These are phyloP conservation scores for Amphicarpaea edgeworthii DNA, from an alignment of 306 rosid genomes.

Conservation along the genomic window DNA sequence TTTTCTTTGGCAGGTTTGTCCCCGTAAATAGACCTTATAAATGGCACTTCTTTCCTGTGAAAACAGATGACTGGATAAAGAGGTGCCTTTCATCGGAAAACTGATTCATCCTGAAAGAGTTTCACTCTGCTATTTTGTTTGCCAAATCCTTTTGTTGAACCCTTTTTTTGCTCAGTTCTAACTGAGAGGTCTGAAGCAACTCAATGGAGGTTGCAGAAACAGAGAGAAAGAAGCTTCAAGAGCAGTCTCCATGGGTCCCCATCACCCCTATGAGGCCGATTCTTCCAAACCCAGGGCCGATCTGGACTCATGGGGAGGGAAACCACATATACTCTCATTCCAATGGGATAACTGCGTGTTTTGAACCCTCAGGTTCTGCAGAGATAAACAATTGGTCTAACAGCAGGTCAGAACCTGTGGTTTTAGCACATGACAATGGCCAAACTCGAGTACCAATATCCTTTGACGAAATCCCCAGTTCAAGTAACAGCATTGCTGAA, in stretches of 20 bases:
- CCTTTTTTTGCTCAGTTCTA: background rate
- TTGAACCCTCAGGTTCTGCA: background rate
- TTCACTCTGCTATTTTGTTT: background rate
- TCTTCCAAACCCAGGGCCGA: constrained; percentile 45
- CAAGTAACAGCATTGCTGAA: constrained; percentile 34
- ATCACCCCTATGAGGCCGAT: constrained; percentile 49
- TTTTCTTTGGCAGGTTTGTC: background rate
- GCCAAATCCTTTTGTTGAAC: background rate
- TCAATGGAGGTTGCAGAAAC: constrained; percentile 47
- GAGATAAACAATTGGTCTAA: background rate
- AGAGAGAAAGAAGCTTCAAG: constrained; percentile 11
- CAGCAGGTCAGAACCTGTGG: background rate
- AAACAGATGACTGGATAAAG: background rate
- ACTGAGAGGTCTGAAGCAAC: background rate
- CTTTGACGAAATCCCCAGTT: constrained; percentile 5
- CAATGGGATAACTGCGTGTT: constrained; percentile 33
- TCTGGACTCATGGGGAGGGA: constrained; percentile 39
- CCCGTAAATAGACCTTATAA: constrained; percentile 6
- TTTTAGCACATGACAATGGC: constrained; percentile 22
- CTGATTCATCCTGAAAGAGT: constrained; percentile 22
- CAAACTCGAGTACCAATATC: constrained; percentile 4
- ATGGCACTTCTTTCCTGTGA: background rate
- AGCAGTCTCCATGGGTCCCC: constrained; percentile 46
- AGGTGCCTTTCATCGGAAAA: constrained; percentile 4
- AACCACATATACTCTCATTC: constrained; percentile 6